Evolutionary conservation across 208 protist species (phyloP), one percentile per base, ranked within the genome.

Genomic region (Trypanosoma melophagium): DNA sequence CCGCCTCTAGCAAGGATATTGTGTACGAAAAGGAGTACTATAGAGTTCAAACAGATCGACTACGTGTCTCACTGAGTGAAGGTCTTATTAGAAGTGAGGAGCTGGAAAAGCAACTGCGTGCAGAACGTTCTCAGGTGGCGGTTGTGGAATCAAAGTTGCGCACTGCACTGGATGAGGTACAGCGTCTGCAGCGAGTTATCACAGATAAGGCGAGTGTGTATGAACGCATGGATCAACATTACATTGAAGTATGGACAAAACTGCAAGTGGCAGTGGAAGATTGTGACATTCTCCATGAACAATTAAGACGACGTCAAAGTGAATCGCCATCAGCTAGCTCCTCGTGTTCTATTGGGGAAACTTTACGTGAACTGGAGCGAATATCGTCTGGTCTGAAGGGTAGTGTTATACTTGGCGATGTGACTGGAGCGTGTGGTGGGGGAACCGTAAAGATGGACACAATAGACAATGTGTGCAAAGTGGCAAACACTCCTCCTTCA

Each of bases 11-110:
- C 40, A 73, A 77, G 45, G 69, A 76, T 41, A 38, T 80, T 22
- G 31, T 76, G 1, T 76, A 80, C 40, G 84, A 93, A 59, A 76
- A 76, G 2, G 80, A 90, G 59, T 93, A 84, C 69, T 93, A 78
- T 72, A 80, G 80, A 66, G 52, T 93, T 44, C 84, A 90, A 60
- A 52, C 52, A 10, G 82, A 90, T 28, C 73, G 83, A 12, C 22
- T 79, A 21, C 61, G 69, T 35, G 63, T 58, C 16, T 49, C 63
- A 12, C 41, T 69, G 16, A 22, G 49, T 2, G 64, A 79, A 38
- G 59, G 52, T 17, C 61, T 78, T 47, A 66, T 77, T 0, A 59
- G 73, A 9, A 52, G 74, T 28, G 68, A 75, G 17, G 42, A 71
- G 17, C 22, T 90, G 10, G 17, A 77, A 41, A 60, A 44, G 0